Evolutionary conservation across 75 land plant species (phyloP).

Genomic region (Sequoia sempervirens): DNA sequence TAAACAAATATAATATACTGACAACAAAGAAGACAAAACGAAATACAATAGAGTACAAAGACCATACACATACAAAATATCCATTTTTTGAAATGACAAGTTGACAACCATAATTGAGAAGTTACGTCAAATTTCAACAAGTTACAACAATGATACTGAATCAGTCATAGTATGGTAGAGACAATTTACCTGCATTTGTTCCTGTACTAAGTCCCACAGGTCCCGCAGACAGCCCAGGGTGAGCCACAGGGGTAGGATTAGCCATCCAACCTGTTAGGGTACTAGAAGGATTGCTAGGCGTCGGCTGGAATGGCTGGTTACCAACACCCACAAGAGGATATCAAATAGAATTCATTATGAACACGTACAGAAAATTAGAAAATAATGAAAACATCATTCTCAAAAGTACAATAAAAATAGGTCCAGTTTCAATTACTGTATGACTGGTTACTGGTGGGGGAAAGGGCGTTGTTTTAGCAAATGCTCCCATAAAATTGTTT

Average conservation of each 20-base stretch:
- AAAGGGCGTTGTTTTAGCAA: conserved; percentile 16
- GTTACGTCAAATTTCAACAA: neutral
- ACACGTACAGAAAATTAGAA: conserved; percentile 1
- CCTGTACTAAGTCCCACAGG: conserved; percentile 56
- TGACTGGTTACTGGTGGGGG: conserved; percentile 25
- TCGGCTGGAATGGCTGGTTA: conserved; percentile 69
- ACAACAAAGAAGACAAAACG: neutral
- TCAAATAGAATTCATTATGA: neutral
- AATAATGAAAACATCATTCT: neutral
- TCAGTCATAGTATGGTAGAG: neutral
- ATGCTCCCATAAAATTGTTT: conserved; percentile 20
- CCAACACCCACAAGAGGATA: conserved; percentile 11
- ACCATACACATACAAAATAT: conserved; percentile 1
- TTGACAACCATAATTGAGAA: neutral
- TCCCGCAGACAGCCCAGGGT: conserved; percentile 64
- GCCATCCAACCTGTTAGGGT: conserved; percentile 88
- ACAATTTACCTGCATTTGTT: conserved; percentile 39
- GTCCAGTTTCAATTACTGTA: conserved; percentile 13
- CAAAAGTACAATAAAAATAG: neutral
- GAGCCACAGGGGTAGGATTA: conserved; percentile 55
- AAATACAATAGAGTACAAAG: neutral
- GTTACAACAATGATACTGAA: neutral
- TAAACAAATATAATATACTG: neutral
- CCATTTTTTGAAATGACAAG: neutral
- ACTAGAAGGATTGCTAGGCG: conserved; percentile 47